phyloP scores from a whole-genome alignment of 2,329 filamentous ascomycete genomes.

The Penicillium olsonii region DNA sequence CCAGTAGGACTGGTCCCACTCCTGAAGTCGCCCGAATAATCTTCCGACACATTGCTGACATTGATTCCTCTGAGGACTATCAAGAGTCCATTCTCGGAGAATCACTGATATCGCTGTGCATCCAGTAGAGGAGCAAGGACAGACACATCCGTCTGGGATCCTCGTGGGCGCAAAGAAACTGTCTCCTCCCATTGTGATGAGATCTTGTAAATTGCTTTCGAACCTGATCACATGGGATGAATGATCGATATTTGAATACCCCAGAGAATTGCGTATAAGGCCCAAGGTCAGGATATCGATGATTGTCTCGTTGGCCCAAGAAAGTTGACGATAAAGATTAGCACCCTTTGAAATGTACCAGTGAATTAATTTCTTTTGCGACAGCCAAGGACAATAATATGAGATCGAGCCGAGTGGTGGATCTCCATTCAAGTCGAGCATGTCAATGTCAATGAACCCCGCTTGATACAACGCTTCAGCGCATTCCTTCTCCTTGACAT shows the following conservation, averaged over 20 bases:
- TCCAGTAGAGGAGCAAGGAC: slow-evolving; percentile 7
- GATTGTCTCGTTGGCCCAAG: neutral
- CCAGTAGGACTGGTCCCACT: neutral
- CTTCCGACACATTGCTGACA: neutral
- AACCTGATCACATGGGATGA: neutral
- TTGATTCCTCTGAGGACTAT: too few species aligned
- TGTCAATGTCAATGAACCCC: neutral
- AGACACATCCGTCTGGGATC: slow-evolving; percentile 10
- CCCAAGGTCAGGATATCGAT: neutral
- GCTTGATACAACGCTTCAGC: neutral
- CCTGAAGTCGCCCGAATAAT: neutral
- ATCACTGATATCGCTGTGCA: slow-evolving; percentile 9
- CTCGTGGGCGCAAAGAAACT: neutral
- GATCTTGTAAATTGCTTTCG: neutral
- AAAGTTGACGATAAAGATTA: neutral
- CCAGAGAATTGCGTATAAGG: neutral
- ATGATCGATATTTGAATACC: neutral
- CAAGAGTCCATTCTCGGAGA: neutral
- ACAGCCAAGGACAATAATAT: too few species aligned
- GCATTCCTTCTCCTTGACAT: neutral
- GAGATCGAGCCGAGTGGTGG: neutral
- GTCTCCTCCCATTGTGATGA: neutral
- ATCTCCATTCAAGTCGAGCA: neutral
- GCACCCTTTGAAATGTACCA: neutral
- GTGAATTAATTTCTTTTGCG: too few species aligned